phyloP scores from a whole-genome alignment of 495 filamentous ascomycete species.

The Durotheca rogersii region DNA sequence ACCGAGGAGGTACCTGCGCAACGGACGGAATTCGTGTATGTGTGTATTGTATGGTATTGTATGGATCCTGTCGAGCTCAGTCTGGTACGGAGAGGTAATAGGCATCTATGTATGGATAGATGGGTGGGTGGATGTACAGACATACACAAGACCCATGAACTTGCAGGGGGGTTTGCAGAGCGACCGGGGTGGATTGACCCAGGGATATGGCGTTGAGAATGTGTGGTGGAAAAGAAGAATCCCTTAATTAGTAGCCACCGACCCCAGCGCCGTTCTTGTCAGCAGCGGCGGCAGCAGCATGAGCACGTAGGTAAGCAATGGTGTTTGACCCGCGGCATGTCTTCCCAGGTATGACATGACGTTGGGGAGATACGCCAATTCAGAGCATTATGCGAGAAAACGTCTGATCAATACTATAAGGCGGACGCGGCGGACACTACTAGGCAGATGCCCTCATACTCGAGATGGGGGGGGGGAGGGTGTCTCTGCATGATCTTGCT shows the following conservation, averaged over 20 bases:
- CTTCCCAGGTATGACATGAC: too few relatives aligned
- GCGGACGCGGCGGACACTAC: background rate
- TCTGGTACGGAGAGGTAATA: too few relatives aligned
- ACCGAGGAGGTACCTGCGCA: background rate
- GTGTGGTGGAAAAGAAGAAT: slow-evolving; percentile 27
- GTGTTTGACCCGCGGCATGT: too few relatives aligned
- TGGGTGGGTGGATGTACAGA: too few relatives aligned
- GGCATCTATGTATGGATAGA: too few relatives aligned
- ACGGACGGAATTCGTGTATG: slow-evolving; percentile 8
- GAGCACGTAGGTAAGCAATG: too few relatives aligned
- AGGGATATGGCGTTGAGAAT: slow-evolving; percentile 26
- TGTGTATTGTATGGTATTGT: too few relatives aligned
- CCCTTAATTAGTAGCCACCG: slow-evolving; percentile 24
- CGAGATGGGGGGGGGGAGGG: background rate
- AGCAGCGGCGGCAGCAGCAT: background rate
- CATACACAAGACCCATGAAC: slow-evolving; percentile 9
- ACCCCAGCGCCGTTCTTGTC: slow-evolving; percentile 10
- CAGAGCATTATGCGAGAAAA: too few relatives aligned
- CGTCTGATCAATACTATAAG: background rate
- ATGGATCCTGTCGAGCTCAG: too few relatives aligned
- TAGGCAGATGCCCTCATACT: background rate
- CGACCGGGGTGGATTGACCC: slow-evolving; percentile 25
- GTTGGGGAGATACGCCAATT: too few relatives aligned
- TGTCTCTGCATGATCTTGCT: background rate
- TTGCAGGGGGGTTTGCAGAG: slow-evolving; percentile 19